These are phyloP conservation scores for Solanum sparsipilum DNA, from an alignment of 257 asterid genomes.

Conservation along the genomic window DNA sequence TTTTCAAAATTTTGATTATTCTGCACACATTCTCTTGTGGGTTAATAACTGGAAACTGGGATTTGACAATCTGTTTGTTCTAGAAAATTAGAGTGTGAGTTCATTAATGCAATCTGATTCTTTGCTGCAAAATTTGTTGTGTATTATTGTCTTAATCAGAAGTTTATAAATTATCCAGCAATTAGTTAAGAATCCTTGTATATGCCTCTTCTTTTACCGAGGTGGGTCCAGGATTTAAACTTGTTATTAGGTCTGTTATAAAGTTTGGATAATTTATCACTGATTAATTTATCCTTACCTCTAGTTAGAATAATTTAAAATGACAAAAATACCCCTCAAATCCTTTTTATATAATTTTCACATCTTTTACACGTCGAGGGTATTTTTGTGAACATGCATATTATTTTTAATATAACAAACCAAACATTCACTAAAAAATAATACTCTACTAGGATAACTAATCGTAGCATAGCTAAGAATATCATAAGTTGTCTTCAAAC, in stretches of 20 bases:
- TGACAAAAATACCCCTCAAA: not conserved
- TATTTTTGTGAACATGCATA: not conserved
- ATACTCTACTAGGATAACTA: not conserved
- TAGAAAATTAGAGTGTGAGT: not conserved
- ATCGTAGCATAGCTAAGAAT: not conserved
- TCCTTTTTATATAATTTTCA: fast-evolving
- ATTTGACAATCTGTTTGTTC: not conserved
- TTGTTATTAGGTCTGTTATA: not conserved
- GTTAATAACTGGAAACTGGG: not conserved
- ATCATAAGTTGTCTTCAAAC: not conserved
- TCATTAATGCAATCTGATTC: not conserved
- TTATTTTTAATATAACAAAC: not conserved
- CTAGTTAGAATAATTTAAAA: not conserved
- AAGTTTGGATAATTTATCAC: no score
- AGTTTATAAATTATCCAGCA: not conserved
- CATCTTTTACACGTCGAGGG: fast-evolving
- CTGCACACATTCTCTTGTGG: not conserved
- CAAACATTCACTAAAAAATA: not conserved
- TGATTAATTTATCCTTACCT: not conserved
- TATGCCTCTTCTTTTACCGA: not conserved
- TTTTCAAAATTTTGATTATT: not conserved
- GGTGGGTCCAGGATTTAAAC: not conserved
- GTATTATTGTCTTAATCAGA: not conserved
- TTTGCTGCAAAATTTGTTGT: not conserved
- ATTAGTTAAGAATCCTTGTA: not conserved